Evolutionary conservation across 768 basidiomycete species (phyloP).

Genomic region (Pilatotrama ljubarskyi): DNA sequence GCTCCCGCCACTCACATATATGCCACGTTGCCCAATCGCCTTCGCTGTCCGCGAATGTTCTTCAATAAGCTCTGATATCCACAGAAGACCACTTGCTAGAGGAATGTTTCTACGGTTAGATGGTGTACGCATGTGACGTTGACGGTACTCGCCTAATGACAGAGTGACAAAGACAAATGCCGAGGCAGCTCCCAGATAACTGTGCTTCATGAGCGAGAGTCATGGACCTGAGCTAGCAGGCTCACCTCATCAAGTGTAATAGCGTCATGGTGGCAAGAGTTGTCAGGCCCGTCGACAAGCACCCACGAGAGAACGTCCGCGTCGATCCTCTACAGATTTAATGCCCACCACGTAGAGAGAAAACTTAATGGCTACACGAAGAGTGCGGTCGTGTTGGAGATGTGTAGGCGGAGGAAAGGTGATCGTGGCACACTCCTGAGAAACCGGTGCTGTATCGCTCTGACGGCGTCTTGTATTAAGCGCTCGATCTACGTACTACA

Average conservation of each 20-base stretch:
- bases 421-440: too few relatives aligned
- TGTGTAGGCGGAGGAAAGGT: too few relatives aligned
- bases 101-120: not conserved
- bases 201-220: conserved; percentile 28
- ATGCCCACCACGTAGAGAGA: too few relatives aligned
- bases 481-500: too few relatives aligned
- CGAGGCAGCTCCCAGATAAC: conserved; percentile 73
- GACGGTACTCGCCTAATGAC: conserved; percentile 66
- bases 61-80: conserved; percentile 94
- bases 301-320: not conserved
- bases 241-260: conserved; percentile 23
- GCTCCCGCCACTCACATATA: conserved; percentile 63
- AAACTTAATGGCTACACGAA: too few relatives aligned
- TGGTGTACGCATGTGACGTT: not conserved
- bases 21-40: conserved; percentile 76
- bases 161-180: conserved; percentile 91
- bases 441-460: too few relatives aligned
- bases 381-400: not conserved
- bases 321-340: not conserved
- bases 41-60: conserved; percentile 88
- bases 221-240: not conserved
- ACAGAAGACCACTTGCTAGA: conserved; percentile 88
- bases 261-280: conserved; percentile 17
- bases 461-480: too few relatives aligned
- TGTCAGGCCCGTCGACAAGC: conserved; percentile 3